Evolutionary conservation across 495 filamentous ascomycete genomes (phyloP), one percentile per base, ranked within the genome.

Genomic region (Hyaloscypha finlandica): DNA sequence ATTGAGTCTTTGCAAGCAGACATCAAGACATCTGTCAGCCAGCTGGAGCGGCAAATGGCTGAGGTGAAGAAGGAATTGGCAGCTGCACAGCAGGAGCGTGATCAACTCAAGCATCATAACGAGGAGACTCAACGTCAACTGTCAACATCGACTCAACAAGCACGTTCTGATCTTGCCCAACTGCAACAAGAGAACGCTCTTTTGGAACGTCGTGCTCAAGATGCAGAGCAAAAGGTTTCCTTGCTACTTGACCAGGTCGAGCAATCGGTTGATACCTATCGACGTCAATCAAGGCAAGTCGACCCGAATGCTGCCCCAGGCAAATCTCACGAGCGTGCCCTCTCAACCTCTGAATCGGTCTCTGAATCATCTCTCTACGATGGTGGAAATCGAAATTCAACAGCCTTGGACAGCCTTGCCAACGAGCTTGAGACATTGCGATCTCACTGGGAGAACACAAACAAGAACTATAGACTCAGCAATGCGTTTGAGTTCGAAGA

Each of bases 161-260:
- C 85, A 53, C 84, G 86, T 55, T 76, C 81, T 8, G 92, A 97
- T 67, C 78, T 99, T 42, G 90, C 94, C 58, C 85, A 90, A 69
- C 83, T 97, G 55, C 92, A 92, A 75, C 81, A 86, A 53, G 92
- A 97, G 74, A 97, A 98, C 72, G 77, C 76, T 0, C 76, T 88
- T 61, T 85, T 98, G 1, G 95, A 97, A 73, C 83, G 81, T 31
- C 88, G 94, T 45, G 94, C 94, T 11, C 80, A 88, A 35, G 94
- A 97, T 73, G 95, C 95, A 14, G 95, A 99, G 79, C 86, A 92
- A 54, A 96, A 94, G 71, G 96, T 98, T 56, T 91, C 90, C 51
- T 86, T 96, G 74, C 86, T 98, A 25, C 86, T 99, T 31, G 93
- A 98, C 75, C 94, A 97, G 73, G 92, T 99, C 35, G 94, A 94